Evolutionary conservation across 306 rosid species (phyloP).

Genomic region (Sesbania bispinosa): DNA sequence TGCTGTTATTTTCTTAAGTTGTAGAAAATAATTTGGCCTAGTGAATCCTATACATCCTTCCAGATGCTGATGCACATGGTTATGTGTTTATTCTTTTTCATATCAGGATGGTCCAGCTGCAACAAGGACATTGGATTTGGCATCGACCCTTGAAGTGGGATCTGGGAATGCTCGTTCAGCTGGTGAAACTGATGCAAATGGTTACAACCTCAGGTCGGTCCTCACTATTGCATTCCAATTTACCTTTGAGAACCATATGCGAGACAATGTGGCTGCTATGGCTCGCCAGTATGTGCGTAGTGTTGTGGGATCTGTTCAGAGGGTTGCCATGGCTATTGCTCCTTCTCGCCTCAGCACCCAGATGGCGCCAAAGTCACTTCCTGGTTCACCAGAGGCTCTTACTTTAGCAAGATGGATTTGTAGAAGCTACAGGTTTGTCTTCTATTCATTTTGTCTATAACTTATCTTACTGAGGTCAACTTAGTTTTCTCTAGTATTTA

Average conservation of each 20-base stretch:
- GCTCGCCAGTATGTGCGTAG: conserved; percentile 97
- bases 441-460: background rate
- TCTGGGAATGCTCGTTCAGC: conserved; percentile 52
- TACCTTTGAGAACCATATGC: conserved; percentile 77
- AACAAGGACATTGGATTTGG: conserved; percentile 79
- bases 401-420: conserved; percentile 82
- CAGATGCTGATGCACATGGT: background rate
- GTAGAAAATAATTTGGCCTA: background rate
- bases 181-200: conserved; percentile 60
- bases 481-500: background rate
- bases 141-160: conserved; percentile 90
- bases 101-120: conserved; percentile 66
- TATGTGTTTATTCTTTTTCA: background rate
- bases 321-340: conserved; percentile 98
- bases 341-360: conserved; percentile 70
- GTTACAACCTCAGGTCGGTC: conserved; percentile 81
- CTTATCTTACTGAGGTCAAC: too few species aligned
- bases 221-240: conserved; percentile 95
- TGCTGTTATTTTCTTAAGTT: background rate
- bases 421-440: conserved; percentile 72
- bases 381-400: conserved; percentile 91
- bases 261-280: conserved; percentile 95
- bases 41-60: background rate
- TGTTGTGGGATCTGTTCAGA: conserved; percentile 91
- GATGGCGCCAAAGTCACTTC: conserved; percentile 67